Base-by-base conservation (phyloP, 78 protist species). In the Dictyostelium purpureum region DNA sequence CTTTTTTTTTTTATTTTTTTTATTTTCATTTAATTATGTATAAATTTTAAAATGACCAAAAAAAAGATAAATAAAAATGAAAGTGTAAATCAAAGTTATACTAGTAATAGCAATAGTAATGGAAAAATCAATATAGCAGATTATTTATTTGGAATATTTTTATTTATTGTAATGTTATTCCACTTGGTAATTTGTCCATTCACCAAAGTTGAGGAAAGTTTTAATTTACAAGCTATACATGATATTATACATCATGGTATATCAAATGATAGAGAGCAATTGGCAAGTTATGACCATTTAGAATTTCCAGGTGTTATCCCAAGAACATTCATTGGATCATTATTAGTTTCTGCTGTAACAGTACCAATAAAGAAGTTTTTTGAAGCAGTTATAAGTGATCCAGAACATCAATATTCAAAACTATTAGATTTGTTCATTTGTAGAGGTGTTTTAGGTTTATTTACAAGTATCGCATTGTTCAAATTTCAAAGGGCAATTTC, bases 121-220 rank as follows among this genome's bases (percentile, higher is more conserved):
- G 3, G 28, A 26, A 59, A 59, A 12, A 59, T 14, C 31, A 61
- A 31, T 28, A n/a, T n/a, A n/a, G n/a, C 49, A 56, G 88, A 79
- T 47, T 19, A 47, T 14, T 11, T 63, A n/a, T n/a, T n/a, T n/a
- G n/a, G n/a, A n/a, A n/a, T n/a, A n/a, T n/a, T n/a, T n/a, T 43
- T 28, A 37, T 35, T 65, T 31, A 9, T 47, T 10, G 33, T 85
- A 1, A 73, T 85, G 73, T 18, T 85, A 4, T 33, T 85, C 2
- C 49, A 85, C 40, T 21, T 57, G 2, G 61, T 16, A 37, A 11
- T 59, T 7, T 85, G 91, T 73, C 91, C 91, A 24, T 85, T 56
- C 81, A 96, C 97, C 10, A 97, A 98, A 77, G 99, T 98, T 11
- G 99, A 98, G 83, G 99, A 98, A 67, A 69, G 94, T 54, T 98